A percentile compares a stretch with the other conserved stretches of the same genome.
These are phyloP conservation scores for Dactylellina leptospora DNA, from an alignment of 2,329 filamentous ascomycete species.

Conservation along the genomic window DNA sequence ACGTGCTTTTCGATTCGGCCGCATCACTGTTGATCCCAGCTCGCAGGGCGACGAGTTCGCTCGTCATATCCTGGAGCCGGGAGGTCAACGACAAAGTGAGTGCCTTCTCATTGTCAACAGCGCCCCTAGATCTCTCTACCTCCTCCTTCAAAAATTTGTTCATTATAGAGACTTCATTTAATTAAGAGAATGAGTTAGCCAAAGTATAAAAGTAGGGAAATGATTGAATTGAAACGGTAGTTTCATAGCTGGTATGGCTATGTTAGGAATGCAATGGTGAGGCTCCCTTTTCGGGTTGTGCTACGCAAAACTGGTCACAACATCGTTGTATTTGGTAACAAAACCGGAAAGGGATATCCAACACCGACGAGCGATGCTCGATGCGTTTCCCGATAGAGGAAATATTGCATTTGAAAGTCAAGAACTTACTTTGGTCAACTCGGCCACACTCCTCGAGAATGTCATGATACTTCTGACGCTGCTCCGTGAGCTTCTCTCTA, in stretches of 20 bases:
- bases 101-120: conserved; percentile 14
- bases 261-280: no score
- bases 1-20: background rate
- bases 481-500: conserved; percentile 3
- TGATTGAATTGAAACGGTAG: no score
- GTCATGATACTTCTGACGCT: conserved; percentile 18
- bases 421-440: conserved; percentile 22
- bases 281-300: no score
- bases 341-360: no score
- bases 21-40: conserved; percentile 8
- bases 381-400: no score
- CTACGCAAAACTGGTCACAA: no score
- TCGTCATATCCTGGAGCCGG: conserved; percentile 22
- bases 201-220: no score
- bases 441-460: conserved; percentile 7
- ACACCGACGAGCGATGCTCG: no score
- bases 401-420: background rate
- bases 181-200: no score
- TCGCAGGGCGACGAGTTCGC: conserved; percentile 10
- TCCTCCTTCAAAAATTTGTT: conserved; percentile 10
- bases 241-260: no score
- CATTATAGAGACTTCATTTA: background rate
- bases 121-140: conserved; percentile 6
- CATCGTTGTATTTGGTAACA: no score
- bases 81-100: background rate